These are phyloP conservation scores for Jacaranda copaia DNA, from an alignment of 257 asterid species.

Conservation along the genomic window DNA sequence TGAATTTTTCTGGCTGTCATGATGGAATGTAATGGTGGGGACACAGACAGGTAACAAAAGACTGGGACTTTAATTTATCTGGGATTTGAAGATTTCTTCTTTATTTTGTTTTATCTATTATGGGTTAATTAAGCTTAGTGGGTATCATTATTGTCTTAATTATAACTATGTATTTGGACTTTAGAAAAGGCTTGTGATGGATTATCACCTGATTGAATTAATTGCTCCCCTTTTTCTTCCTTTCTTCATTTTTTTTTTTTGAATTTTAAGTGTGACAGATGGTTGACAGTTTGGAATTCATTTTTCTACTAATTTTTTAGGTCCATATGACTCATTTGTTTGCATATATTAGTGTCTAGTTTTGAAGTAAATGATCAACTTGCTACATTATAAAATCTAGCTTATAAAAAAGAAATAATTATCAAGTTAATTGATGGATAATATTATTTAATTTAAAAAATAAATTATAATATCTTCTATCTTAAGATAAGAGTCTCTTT, in stretches of 20 bases:
- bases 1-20: conserved; percentile 41
- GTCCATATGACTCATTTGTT: neutral
- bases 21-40: conserved; percentile 47
- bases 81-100: conserved; percentile 4
- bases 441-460: no score
- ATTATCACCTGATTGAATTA: conserved; percentile 18
- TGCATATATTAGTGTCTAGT: neutral
- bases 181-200: neutral
- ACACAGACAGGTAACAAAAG: conserved; percentile 34
- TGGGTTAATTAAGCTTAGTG: conserved; percentile 42
- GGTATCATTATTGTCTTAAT: conserved; percentile 52
- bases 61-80: conserved; percentile 32
- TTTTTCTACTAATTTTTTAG: neutral
- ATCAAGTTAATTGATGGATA: no score
- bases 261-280: conserved; percentile 23
- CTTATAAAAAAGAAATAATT: no score
- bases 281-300: conserved; percentile 28
- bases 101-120: conserved; percentile 21
- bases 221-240: neutral
- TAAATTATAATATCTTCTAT: no score
- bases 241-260: neutral
- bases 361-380: no score
- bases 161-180: conserved; percentile 34
- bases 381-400: no score
- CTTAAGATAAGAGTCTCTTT: no score